A percentile compares a stretch with the other conserved stretches of the same genome.
Conservation (phyloP, 208 protist species). For the Novymonas esmeraldas region DNA sequence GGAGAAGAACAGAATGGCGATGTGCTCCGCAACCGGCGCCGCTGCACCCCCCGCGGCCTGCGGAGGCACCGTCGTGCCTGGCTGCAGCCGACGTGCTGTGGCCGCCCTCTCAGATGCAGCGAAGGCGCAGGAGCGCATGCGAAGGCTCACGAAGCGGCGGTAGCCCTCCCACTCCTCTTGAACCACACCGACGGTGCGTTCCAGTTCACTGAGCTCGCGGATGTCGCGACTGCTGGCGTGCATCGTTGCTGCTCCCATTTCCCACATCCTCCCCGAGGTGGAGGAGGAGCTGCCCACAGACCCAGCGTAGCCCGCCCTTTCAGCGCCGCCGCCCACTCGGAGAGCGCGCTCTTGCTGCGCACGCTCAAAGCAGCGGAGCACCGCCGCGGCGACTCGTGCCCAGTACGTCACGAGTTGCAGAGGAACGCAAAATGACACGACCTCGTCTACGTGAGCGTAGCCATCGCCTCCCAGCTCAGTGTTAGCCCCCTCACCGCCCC, state of each 20-base stretch:
- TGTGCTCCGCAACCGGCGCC: slow-evolving; percentile 11
- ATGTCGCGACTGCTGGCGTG: slow-evolving; percentile 40
- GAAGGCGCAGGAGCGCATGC: slow-evolving; percentile 4
- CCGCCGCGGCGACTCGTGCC: slow-evolving; percentile 27
- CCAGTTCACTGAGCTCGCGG: slow-evolving; percentile 36
- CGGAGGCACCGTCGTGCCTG: background rate
- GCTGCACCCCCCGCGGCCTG: background rate
- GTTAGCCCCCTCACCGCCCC: background rate
- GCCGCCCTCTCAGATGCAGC: background rate
- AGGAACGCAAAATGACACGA: slow-evolving; percentile 40
- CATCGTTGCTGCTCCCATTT: slow-evolving; percentile 10
- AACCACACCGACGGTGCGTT: slow-evolving; percentile 37
- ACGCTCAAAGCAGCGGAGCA: slow-evolving; percentile 33
- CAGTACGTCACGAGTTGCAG: slow-evolving; percentile 40
- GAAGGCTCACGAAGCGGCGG: slow-evolving; percentile 42
- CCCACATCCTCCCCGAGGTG: slow-evolving; percentile 5
- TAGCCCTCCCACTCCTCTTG: slow-evolving; percentile 65
- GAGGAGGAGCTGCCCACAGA: background rate
- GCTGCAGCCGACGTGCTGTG: background rate
- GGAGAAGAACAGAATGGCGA: slow-evolving; percentile 32
- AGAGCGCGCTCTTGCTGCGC: slow-evolving; percentile 32
- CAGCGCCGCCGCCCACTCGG: slow-evolving; percentile 5
- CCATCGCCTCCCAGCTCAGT: background rate
- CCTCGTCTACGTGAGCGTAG: slow-evolving; percentile 14
- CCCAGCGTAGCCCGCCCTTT: background rate